Evolutionary conservation across 495 filamentous ascomycete genomes (phyloP).

Genomic region (Podospora pseudoanserina): DNA sequence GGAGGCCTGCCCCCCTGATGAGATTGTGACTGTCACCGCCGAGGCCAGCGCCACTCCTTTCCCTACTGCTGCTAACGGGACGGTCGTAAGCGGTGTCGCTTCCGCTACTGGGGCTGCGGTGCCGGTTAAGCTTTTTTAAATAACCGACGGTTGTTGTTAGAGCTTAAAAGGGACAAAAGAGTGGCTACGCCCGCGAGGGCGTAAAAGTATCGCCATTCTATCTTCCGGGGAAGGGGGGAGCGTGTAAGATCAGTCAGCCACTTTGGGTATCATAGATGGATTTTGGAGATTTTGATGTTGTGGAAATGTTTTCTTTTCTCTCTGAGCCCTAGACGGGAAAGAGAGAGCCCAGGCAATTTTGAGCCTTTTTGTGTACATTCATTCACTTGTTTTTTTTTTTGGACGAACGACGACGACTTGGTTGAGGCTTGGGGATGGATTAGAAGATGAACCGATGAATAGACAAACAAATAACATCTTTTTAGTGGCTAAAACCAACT

Average conservation of each 20-base stretch:
- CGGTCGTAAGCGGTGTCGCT: slow-evolving; percentile 13
- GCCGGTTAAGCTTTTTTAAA: slow-evolving; percentile 2
- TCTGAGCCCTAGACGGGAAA: neutral
- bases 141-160: neutral
- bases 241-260: neutral
- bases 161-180: neutral
- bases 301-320: neutral
- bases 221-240: neutral
- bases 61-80: neutral
- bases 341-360: neutral
- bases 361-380: neutral
- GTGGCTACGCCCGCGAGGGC: slow-evolving; percentile 6
- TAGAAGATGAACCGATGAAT: neutral
- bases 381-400: neutral
- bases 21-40: slow-evolving; percentile 27
- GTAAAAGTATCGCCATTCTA: neutral
- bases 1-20: slow-evolving; percentile 33
- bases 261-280: neutral
- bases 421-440: neutral
- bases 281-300: neutral
- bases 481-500: neutral
- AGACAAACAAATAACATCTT: neutral
- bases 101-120: slow-evolving; percentile 27
- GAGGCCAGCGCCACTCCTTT: slow-evolving; percentile 16
- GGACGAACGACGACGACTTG: neutral